These are phyloP conservation scores for Phytopythium mirpurense DNA, from an alignment of 352 stramenopile species.

Conservation along the genomic window DNA sequence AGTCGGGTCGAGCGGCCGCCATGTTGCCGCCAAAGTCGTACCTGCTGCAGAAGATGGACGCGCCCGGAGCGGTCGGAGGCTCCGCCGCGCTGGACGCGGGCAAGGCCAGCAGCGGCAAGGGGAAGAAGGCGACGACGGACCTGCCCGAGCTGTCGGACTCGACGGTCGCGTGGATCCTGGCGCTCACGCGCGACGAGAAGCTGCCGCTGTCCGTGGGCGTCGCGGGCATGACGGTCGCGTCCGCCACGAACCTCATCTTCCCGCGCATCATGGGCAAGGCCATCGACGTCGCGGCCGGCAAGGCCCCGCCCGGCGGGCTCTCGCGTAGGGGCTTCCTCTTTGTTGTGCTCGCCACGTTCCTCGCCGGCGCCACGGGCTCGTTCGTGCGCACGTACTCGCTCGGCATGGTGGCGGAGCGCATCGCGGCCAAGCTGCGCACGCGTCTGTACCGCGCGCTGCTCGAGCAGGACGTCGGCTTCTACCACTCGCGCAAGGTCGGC, in stretches of 20 bases:
- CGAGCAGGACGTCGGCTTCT: constrained; percentile 82
- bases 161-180: constrained; percentile 63
- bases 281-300: constrained; percentile 78
- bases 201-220: constrained; percentile 60
- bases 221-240: constrained; percentile 79
- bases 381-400: constrained; percentile 88
- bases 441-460: constrained; percentile 74
- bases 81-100: constrained; percentile 3
- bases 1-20: background rate
- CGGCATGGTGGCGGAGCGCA: constrained; percentile 83
- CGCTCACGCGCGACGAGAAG: constrained; percentile 65
- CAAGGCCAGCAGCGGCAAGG: constrained; percentile 3
- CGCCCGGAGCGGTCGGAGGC: constrained; percentile 17
- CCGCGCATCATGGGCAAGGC: constrained; percentile 88
- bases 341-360: constrained; percentile 80
- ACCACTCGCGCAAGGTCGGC: constrained; percentile 72
- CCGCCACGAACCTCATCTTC: constrained; percentile 86
- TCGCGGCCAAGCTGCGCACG: constrained; percentile 73
- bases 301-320: constrained; percentile 56
- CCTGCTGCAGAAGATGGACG: constrained; percentile 60
- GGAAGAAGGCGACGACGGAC: constrained; percentile 1
- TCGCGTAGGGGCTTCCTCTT: constrained; percentile 85
- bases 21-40: constrained; percentile 70
- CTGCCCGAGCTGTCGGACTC: constrained; percentile 15
- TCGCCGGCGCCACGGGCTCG: constrained; percentile 77